Evolutionary conservation across 2,329 filamentous ascomycete species (phyloP), one percentile per base, ranked within the genome.

Genomic region (Colletotrichum acutatum): DNA sequence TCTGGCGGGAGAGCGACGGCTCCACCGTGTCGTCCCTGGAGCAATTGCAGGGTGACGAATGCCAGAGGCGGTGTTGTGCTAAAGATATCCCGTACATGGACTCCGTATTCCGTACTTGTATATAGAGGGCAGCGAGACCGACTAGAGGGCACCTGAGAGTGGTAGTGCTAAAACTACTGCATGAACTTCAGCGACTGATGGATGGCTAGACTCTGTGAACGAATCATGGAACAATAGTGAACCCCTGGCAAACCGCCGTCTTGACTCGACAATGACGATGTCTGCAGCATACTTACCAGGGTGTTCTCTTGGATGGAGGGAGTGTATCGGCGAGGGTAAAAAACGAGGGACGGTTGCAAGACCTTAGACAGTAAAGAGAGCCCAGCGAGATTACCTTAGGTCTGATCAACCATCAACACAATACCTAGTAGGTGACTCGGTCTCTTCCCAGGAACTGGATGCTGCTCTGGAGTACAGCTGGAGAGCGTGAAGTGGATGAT

Each of bases 21-120:
- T 60, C 66, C 66, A 68, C 66, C n/a, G n/a, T 59, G n/a, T 56
- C 59, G 49, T 46, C 49, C 34, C 49, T 64, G 52, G 16, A 63
- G 46, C n/a, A 53, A 34, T 53, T 26, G 60, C 28, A 63, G n/a
- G n/a, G 46, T 22, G 60, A 34, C n/a, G 28, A 52, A 49, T 52
- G 28, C 34, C 65, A 37, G 64, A 16, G 11, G 26, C 16, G 22
- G 42, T 22, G 19, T 19, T 49, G 42, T 49, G 42, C 42, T 22
- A 22, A 49, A 22, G 19, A 49, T 49, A 22, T 22, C 42, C 42
- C 12, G 19, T 49, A 49, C 42, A 49, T 49, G 42, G 8, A 49
- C 42, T 2, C 19, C 7, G 8, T n/a, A n/a, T 22, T 49, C 6
- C 19, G 4, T 49, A n/a, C 42, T n/a, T 9, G 19, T 49, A 49